Evolutionary conservation across 352 stramenopile species (phyloP).

Genomic region (Phytophthora fragariae): DNA sequence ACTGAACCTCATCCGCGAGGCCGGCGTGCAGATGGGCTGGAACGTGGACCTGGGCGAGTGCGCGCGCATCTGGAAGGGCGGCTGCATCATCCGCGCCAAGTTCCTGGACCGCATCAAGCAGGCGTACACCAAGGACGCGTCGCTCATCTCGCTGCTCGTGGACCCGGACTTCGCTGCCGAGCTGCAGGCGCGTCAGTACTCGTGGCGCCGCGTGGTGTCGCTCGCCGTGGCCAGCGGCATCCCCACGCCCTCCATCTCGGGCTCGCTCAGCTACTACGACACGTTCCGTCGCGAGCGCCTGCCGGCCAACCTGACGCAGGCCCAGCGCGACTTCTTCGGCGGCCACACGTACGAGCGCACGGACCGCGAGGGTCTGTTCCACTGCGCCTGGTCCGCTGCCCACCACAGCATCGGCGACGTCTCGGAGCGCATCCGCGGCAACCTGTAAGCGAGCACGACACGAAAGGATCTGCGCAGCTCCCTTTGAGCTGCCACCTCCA

Average conservation of each 20-base stretch:
- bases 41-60: conserved; percentile 97
- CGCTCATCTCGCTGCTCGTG: conserved; percentile 97
- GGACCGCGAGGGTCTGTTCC: conserved; percentile 95
- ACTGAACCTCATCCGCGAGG: conserved; percentile 95
- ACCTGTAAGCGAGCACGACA: conserved; percentile 73
- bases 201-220: conserved; percentile 97
- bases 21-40: conserved; percentile 96
- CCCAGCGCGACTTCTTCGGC: conserved; percentile 99
- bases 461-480: conserved; percentile 22
- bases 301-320: conserved; percentile 98
- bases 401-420: conserved; percentile 98
- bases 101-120: conserved; percentile 98
- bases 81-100: conserved; percentile 99
- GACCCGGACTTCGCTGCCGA: conserved; percentile 97
- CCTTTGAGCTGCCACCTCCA: conserved; percentile 22
- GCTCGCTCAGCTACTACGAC: conserved; percentile 98
- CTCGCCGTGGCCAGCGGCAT: conserved; percentile 96
- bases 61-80: conserved; percentile 98
- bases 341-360: conserved; percentile 98
- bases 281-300: conserved; percentile 95
- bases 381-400: conserved; percentile 97
- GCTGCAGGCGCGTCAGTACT: conserved; percentile 95
- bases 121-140: conserved; percentile 93
- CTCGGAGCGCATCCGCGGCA: conserved; percentile 92
- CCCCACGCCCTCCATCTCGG: conserved; percentile 90